A percentile compares a stretch with the other conserved stretches of the same genome.
These are phyloP conservation scores for Aspergillus viridinutans DNA, from an alignment of 2,329 filamentous ascomycete species.

Conservation along the genomic window DNA sequence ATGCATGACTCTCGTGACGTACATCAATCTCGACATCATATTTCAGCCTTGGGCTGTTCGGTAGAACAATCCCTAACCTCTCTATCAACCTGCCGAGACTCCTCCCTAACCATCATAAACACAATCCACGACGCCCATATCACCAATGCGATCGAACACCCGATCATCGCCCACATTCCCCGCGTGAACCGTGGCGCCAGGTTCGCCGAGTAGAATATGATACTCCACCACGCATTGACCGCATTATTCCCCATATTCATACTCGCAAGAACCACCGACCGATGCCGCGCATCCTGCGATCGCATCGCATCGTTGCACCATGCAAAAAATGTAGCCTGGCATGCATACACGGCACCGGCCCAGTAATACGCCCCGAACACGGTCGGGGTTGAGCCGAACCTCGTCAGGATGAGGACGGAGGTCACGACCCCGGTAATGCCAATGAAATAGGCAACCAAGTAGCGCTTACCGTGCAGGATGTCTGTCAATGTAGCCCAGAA, in stretches of 20 bases:
- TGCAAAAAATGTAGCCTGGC: slow-evolving; percentile 70
- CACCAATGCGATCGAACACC: slow-evolving; percentile 15
- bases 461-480: slow-evolving; percentile 54
- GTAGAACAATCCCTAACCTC: not conserved
- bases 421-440: slow-evolving; percentile 61
- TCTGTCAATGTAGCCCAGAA: slow-evolving; percentile 69
- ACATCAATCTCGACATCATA: not conserved
- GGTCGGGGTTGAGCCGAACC: slow-evolving; percentile 48
- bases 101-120: slow-evolving; percentile 10
- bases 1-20: not conserved
- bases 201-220: slow-evolving; percentile 65
- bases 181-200: slow-evolving; percentile 64
- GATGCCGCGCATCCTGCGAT: slow-evolving; percentile 58
- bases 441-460: slow-evolving; percentile 64
- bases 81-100: slow-evolving; percentile 1
- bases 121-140: slow-evolving; percentile 15
- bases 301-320: slow-evolving; percentile 70
- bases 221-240: slow-evolving; percentile 69
- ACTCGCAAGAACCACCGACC: slow-evolving; percentile 64
- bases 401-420: slow-evolving; percentile 57
- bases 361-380: slow-evolving; percentile 66
- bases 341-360: slow-evolving; percentile 66
- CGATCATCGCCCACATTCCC: slow-evolving; percentile 32
- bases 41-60: not conserved
- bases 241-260: slow-evolving; percentile 69